Percentiles rank a stretch among this genome's conserved stretches.
These are phyloP conservation scores for Tylopilus sp. DNA, from an alignment of 768 basidiomycete species.

Conservation along the genomic window DNA sequence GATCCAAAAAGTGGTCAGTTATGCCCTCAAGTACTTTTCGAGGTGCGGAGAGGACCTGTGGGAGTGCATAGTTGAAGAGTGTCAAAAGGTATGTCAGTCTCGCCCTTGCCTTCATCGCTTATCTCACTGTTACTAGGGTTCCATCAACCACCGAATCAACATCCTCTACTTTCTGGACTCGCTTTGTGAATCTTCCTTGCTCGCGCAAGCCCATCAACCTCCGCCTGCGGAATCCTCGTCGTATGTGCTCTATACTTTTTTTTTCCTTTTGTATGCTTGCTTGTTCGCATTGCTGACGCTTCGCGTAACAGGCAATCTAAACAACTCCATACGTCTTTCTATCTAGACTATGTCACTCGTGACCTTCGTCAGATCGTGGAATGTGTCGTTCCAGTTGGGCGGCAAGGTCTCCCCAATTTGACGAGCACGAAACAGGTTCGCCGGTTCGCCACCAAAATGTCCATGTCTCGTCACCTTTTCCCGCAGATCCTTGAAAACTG, in stretches of 20 bases:
- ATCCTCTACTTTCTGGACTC: constrained; percentile 89
- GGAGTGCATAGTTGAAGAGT: constrained; percentile 92
- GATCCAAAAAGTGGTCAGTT: constrained; percentile 84
- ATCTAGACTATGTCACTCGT: constrained; percentile 73
- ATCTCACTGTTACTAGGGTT: constrained; percentile 46
- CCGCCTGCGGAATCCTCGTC: constrained; percentile 27
- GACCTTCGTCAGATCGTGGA: constrained; percentile 79
- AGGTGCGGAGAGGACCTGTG: constrained; percentile 89
- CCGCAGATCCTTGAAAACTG: constrained; percentile 84
- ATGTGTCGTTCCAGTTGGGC: constrained; percentile 83
- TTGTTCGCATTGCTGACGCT: not conserved
- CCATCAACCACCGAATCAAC: constrained; percentile 90
- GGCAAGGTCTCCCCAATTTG: constrained; percentile 83
- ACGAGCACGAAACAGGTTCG: constrained; percentile 81
- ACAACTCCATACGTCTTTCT: constrained; percentile 47
- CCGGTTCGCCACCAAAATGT: constrained; percentile 10
- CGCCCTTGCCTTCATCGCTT: not conserved
- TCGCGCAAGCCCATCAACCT: constrained; percentile 53
- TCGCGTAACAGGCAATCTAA: constrained; percentile 28
- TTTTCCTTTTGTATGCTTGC: too few species aligned
- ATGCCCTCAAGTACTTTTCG: constrained; percentile 79
- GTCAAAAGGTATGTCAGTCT: constrained; percentile 60
- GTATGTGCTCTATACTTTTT: constrained; percentile 6
- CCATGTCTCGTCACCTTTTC: not conserved
- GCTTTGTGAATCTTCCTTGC: constrained; percentile 73